Conservation (phyloP, 768 basidiomycete genomes). For the Boletus sensibilis region DNA sequence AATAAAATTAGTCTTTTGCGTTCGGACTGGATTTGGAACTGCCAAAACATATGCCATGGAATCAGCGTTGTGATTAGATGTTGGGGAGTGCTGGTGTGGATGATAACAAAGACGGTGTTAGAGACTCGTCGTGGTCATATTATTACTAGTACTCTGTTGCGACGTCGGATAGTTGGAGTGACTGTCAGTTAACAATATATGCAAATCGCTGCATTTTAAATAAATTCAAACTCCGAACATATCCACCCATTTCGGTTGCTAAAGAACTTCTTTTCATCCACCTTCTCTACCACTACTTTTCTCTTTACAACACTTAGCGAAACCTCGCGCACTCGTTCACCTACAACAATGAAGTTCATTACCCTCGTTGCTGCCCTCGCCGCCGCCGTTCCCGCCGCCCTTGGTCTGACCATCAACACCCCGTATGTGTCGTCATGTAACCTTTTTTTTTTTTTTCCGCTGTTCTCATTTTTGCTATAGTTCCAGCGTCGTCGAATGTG, state of each 20-base stretch:
- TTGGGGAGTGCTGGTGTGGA: background rate
- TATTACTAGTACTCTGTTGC: too few relatives aligned
- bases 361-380: slow-evolving; percentile 31
- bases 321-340: slow-evolving; percentile 20
- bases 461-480: slow-evolving; percentile 27
- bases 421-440: slow-evolving; percentile 47
- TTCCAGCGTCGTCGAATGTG: slow-evolving; percentile 44
- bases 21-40: too few relatives aligned
- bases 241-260: slow-evolving; percentile 1
- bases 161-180: too few relatives aligned
- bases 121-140: too few relatives aligned
- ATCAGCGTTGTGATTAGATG: background rate
- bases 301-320: slow-evolving; percentile 2
- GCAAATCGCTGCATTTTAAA: slow-evolving; percentile 7
- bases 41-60: background rate
- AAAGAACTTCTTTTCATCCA: background rate
- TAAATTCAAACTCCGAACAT: slow-evolving; percentile 32
- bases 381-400: slow-evolving; percentile 34
- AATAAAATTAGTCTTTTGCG: background rate
- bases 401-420: slow-evolving; percentile 60
- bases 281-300: slow-evolving; percentile 1
- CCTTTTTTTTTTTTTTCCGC: background rate
- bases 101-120: background rate
- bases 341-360: slow-evolving; percentile 38
- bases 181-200: too few relatives aligned